These are phyloP conservation scores for Penicillium sp. DNA, from an alignment of 2,329 filamentous ascomycete species.

Conservation along the genomic window DNA sequence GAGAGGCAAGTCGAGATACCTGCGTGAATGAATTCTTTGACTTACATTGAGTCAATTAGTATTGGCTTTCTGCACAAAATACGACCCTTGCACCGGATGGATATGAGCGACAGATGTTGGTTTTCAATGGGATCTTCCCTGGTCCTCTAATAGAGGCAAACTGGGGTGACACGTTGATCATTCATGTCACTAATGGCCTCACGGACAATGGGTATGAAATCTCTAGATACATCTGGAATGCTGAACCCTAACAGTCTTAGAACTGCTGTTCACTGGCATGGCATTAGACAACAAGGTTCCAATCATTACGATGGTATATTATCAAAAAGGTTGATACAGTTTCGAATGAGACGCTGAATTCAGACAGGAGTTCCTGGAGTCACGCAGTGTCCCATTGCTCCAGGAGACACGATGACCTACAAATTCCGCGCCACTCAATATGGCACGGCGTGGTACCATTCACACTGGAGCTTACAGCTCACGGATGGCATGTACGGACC, in stretches of 20 bases:
- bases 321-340: not conserved
- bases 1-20: not conserved
- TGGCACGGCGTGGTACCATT: constrained; percentile 24
- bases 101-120: not conserved
- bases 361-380: constrained; percentile 29
- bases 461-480: constrained; percentile 29
- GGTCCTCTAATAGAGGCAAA: constrained; percentile 10
- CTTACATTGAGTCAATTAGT: not conserved
- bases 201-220: not conserved
- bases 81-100: not conserved
- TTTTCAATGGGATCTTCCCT: not conserved
- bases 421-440: constrained; percentile 32
- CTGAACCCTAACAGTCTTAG: not conserved
- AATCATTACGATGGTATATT: not conserved
- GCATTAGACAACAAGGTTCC: not conserved
- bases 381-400: constrained; percentile 36
- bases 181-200: constrained; percentile 25
- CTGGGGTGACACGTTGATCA: constrained; percentile 29
- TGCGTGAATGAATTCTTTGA: not conserved
- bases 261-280: constrained; percentile 14
- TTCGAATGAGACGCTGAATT: not conserved
- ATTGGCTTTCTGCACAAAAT: not conserved
- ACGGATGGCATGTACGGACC: constrained; percentile 24
- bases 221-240: not conserved
- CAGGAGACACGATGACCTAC: constrained; percentile 28